Conservation (phyloP, 805 yeast genomes). For the Zygotorulaspora danielsina region DNA sequence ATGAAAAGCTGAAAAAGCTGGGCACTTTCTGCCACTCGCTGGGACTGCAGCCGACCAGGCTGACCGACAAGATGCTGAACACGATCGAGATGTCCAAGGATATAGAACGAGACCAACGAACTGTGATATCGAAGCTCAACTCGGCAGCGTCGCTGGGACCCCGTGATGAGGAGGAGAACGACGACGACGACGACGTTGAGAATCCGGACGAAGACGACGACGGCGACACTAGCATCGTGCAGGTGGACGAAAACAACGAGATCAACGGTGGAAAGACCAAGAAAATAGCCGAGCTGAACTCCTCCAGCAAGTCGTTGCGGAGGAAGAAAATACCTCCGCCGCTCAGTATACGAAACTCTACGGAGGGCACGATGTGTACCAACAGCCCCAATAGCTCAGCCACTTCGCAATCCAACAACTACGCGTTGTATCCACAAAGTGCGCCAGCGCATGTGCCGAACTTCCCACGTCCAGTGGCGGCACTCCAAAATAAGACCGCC, state of each 20-base stretch:
- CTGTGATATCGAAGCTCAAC: constrained; percentile 17
- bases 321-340: constrained; percentile 31
- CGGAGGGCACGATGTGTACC: neutral
- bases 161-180: constrained; percentile 7
- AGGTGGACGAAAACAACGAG: constrained; percentile 5
- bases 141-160: constrained; percentile 8
- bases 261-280: constrained; percentile 1
- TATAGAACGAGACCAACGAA: constrained; percentile 26
- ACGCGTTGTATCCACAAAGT: constrained; percentile 12
- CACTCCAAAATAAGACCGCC: constrained; percentile 1
- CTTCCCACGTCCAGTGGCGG: constrained; percentile 15
- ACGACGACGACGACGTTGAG: constrained; percentile 9
- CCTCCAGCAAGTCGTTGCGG: constrained; percentile 22
- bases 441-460: constrained; percentile 27
- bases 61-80: constrained; percentile 25
- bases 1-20: constrained; percentile 14
- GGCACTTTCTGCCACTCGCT: constrained; percentile 30
- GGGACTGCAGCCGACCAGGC: constrained; percentile 23
- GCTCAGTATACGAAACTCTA: constrained; percentile 12
- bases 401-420: neutral
- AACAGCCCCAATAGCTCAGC: constrained; percentile 1
- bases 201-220: constrained; percentile 5
- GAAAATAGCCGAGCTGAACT: constrained; percentile 6
- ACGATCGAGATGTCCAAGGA: constrained; percentile 26
- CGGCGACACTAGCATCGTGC: constrained; percentile 4